Evolutionary conservation across 495 filamentous ascomycete genomes (phyloP).

Genomic region (Tuber melanosporum): DNA sequence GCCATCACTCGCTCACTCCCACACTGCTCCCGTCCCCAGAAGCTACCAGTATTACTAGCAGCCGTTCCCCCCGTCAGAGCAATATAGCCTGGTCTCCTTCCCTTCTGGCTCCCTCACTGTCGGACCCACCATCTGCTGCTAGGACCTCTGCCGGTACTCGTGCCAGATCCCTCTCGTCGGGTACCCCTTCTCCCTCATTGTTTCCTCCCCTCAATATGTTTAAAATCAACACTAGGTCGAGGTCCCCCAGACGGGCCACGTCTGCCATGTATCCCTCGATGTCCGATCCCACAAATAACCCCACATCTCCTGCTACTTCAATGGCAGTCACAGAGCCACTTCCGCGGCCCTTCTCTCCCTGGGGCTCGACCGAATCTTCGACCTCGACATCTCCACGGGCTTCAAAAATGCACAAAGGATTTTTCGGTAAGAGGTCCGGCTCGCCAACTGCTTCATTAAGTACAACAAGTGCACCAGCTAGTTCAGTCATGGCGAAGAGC

Average conservation of each 20-base stretch:
- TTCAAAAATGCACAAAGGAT: conserved; percentile 29
- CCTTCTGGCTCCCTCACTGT: conserved; percentile 13
- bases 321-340: conserved; percentile 29
- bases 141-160: conserved; percentile 2
- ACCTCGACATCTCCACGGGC: conserved; percentile 34
- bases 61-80: conserved; percentile 21
- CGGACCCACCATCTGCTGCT: conserved; percentile 7
- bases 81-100: conserved; percentile 30
- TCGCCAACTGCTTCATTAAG: conserved; percentile 35
- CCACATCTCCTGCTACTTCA: conserved; percentile 34
- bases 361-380: conserved; percentile 36
- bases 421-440: conserved; percentile 38
- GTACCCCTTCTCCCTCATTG: conserved; percentile 21
- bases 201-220: conserved; percentile 39
- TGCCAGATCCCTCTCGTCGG: conserved; percentile 20
- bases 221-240: conserved; percentile 37
- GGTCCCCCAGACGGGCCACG: conserved; percentile 35
- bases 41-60: conserved; percentile 13
- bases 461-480: conserved; percentile 28
- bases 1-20: conserved; percentile 29
- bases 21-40: conserved; percentile 20
- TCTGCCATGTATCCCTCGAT: conserved; percentile 27
- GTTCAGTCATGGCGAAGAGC: conserved; percentile 27
- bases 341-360: conserved; percentile 36
- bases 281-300: conserved; percentile 25